Evolutionary conservation across 345 rosid genomes (phyloP).

Genomic region (Lenwebbia sp.): DNA sequence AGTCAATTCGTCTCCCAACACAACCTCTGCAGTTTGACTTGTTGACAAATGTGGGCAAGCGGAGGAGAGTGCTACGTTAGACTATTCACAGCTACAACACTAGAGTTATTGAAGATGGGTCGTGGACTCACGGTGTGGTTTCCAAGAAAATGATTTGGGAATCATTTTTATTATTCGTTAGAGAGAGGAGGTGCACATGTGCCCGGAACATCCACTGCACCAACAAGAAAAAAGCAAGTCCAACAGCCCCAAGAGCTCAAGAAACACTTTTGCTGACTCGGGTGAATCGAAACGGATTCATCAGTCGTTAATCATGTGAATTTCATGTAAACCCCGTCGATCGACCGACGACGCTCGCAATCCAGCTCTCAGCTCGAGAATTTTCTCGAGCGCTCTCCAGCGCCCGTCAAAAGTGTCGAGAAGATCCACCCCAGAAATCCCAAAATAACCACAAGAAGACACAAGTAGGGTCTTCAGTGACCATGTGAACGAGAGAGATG

Average conservation of each 20-base stretch:
- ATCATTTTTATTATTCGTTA: background rate
- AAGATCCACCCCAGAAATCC: background rate
- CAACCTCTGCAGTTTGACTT: background rate
- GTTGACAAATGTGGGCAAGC: background rate
- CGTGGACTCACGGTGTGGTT: background rate
- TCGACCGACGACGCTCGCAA: background rate
- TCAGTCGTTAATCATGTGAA: background rate
- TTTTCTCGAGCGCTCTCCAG: background rate
- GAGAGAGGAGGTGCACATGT: background rate
- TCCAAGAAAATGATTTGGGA: background rate
- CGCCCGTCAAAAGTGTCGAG: background rate
- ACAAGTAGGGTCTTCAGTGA: background rate
- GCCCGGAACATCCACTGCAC: background rate
- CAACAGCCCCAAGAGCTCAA: background rate
- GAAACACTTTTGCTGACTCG: background rate
- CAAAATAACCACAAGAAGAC: background rate
- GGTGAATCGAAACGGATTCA: fast-evolving
- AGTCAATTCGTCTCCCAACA: background rate
- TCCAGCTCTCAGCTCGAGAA: background rate
- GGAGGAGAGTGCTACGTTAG: background rate
- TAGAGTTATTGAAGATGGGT: background rate
- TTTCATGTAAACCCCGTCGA: background rate
- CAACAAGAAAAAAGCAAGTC: background rate
- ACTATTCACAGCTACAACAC: background rate
- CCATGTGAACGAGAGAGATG: background rate